These are phyloP conservation scores for Xerocomus potaroensis DNA, from an alignment of 768 basidiomycete species.

Conservation along the genomic window DNA sequence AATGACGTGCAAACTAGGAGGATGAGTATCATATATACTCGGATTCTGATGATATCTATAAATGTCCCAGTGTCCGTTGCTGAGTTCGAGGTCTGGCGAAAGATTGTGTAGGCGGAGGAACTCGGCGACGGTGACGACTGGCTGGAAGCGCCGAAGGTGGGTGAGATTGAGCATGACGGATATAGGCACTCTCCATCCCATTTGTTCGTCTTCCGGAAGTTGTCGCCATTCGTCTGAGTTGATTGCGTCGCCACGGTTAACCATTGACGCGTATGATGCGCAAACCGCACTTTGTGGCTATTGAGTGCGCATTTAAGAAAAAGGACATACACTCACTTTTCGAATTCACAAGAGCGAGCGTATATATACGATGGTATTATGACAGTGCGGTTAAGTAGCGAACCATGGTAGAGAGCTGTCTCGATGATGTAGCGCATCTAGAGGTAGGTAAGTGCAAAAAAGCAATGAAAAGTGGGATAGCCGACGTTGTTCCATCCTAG, in stretches of 20 bases:
- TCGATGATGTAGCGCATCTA: conserved; percentile 49
- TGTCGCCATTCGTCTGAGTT: conserved; percentile 40
- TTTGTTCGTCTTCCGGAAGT: conserved; percentile 33
- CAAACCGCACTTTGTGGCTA: conserved; percentile 29
- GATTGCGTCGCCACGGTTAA: conserved; percentile 43
- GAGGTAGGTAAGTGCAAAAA: conserved; percentile 1
- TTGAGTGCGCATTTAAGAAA: neutral
- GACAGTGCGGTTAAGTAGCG: conserved; percentile 40
- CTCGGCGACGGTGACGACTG: conserved; percentile 41
- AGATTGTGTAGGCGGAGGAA: conserved; percentile 40
- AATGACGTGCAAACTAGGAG: conserved; percentile 32
- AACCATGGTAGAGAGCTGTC: conserved; percentile 40
- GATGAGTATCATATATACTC: conserved; percentile 23
- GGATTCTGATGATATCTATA: conserved; percentile 30
- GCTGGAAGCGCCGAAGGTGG: conserved; percentile 33
- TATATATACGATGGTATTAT: conserved; percentile 44
- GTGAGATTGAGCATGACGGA: conserved; percentile 41
- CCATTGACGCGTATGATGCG: conserved; percentile 39
- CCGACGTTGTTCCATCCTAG: conserved; percentile 49
- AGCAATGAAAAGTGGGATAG: neutral
- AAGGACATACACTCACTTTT: conserved; percentile 13
- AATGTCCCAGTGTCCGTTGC: conserved; percentile 38
- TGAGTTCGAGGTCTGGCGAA: conserved; percentile 31
- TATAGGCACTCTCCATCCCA: conserved; percentile 35
- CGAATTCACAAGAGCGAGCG: conserved; percentile 40